These are phyloP conservation scores for Lepiota brunneoincarnata DNA, from an alignment of 768 basidiomycete genomes.

Conservation along the genomic window DNA sequence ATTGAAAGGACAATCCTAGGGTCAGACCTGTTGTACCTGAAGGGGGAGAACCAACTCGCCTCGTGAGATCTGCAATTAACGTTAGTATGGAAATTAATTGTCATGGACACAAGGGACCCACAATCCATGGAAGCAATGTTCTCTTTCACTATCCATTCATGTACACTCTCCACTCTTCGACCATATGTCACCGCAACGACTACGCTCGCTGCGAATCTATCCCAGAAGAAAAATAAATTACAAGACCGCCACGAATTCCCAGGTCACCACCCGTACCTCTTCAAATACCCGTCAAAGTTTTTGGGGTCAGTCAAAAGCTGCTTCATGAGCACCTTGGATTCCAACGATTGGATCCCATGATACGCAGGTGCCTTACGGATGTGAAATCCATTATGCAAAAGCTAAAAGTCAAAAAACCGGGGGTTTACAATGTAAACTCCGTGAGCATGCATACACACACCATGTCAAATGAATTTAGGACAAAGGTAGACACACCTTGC, in stretches of 20 bases:
- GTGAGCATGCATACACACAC: neutral
- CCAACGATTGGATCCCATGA: constrained; percentile 43
- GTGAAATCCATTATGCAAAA: constrained; percentile 44
- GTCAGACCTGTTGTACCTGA: neutral
- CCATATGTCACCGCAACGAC: constrained; percentile 23
- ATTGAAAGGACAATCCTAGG: neutral
- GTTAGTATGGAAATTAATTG: neutral
- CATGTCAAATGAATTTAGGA: neutral
- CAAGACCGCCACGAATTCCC: neutral
- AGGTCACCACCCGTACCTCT: constrained; percentile 25
- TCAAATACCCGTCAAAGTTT: constrained; percentile 37
- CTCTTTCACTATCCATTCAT: constrained; percentile 46
- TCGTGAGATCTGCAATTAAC: constrained; percentile 5
- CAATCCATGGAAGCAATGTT: constrained; percentile 43
- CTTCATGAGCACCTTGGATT: constrained; percentile 41
- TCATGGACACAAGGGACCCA: constrained; percentile 19
- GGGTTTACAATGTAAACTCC: neutral
- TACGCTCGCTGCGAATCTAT: constrained; percentile 40
- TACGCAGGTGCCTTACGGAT: constrained; percentile 39
- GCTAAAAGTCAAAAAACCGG: constrained; percentile 20
- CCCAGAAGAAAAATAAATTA: neutral
- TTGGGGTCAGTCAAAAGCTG: constrained; percentile 38
- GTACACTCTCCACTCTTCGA: constrained; percentile 37
- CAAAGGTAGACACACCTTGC: constrained; percentile 29
- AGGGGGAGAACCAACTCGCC: neutral